Evolutionary conservation across 2,329 filamentous ascomycete genomes (phyloP).

Genomic region (Penicillium sp.): DNA sequence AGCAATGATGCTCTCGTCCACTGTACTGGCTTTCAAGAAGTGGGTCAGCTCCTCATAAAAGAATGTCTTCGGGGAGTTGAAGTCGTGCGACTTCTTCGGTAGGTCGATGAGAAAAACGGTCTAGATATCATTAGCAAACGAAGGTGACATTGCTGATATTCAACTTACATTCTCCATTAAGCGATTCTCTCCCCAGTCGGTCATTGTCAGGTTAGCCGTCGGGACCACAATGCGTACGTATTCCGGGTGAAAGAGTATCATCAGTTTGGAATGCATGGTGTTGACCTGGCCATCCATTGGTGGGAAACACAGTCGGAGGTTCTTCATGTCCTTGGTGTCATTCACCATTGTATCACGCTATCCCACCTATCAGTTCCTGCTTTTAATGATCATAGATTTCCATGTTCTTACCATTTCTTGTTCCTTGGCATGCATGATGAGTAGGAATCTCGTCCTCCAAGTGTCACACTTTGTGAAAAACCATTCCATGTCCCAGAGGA

Average conservation of each 20-base stretch:
- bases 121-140: conserved; percentile 26
- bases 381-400: neutral
- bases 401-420: conserved; percentile 24
- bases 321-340: conserved; percentile 46
- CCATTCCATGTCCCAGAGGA: conserved; percentile 82
- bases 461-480: conserved; percentile 68
- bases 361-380: neutral
- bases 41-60: conserved; percentile 71
- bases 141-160: neutral
- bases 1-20: conserved; percentile 63
- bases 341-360: conserved; percentile 30
- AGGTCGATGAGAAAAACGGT: conserved; percentile 91
- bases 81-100: conserved; percentile 50
- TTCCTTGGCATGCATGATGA: conserved; percentile 62
- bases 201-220: conserved; percentile 78
- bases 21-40: conserved; percentile 67
- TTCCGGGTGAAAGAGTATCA: conserved; percentile 74
- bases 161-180: conserved; percentile 75
- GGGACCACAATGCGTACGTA: conserved; percentile 81
- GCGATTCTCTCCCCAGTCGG: conserved; percentile 81
- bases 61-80: conserved; percentile 35
- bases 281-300: conserved; percentile 69
- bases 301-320: conserved; percentile 74
- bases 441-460: conserved; percentile 60
- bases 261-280: conserved; percentile 92